Evolutionary conservation across 2,329 filamentous ascomycete genomes (phyloP).

Genomic region (Colletotrichum trifolii): DNA sequence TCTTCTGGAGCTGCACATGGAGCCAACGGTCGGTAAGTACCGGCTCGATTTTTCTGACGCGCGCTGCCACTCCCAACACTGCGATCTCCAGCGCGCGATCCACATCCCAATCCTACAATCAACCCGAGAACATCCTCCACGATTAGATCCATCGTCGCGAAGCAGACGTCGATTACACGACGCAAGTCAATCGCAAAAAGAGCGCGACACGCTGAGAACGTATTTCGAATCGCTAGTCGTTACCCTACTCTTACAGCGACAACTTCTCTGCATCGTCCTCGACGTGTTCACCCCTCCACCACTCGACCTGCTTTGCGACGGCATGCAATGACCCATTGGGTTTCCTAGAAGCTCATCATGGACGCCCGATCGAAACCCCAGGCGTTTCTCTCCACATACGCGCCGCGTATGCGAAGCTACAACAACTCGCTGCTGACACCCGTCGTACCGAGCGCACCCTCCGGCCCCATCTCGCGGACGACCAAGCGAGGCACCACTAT

Average conservation of each 20-base stretch:
- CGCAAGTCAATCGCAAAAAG: no score
- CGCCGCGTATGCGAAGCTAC: constrained; percentile 88
- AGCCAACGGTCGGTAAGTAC: constrained; percentile 25
- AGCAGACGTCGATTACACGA: no score
- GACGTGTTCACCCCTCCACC: constrained; percentile 15
- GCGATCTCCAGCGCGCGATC: constrained; percentile 34
- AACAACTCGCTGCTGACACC: constrained; percentile 92
- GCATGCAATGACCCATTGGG: constrained; percentile 36
- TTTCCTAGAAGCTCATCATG: constrained; percentile 49
- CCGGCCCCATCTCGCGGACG: constrained; percentile 79
- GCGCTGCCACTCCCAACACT: constrained; percentile 27
- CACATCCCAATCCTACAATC: constrained; percentile 31
- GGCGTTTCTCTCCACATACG: constrained; percentile 91
- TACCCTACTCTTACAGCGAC: background rate
- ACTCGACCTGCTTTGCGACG: constrained; percentile 27
- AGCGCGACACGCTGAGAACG: no score
- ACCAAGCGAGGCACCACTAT: constrained; percentile 97
- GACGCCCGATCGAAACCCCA: constrained; percentile 71
- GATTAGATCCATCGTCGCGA: background rate
- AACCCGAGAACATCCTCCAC: constrained; percentile 5
- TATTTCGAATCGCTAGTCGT: no score
- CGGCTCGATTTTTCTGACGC: constrained; percentile 37
- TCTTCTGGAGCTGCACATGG: constrained; percentile 7
- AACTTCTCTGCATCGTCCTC: background rate
- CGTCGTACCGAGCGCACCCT: constrained; percentile 76